Base-by-base conservation (phyloP, 805 yeast genomes). In the Wickerhamomyces alni region DNA sequence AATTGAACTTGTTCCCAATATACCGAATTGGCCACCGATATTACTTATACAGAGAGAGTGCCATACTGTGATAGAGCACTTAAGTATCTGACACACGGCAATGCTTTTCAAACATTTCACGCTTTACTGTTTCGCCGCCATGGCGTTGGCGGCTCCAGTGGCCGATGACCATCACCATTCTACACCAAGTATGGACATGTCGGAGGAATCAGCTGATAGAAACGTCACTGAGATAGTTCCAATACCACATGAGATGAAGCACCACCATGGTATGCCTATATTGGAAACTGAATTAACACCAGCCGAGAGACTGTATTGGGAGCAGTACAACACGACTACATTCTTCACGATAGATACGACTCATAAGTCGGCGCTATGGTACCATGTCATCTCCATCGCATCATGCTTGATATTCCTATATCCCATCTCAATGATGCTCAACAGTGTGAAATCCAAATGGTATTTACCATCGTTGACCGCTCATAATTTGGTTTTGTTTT, bases 231-330 rank as follows among this genome's bases (percentile, higher is more conserved):
- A 48, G 13, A 17, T 62, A 13, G 39, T 49, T 2, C 77, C 80
- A 1, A 59, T 65, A n/a, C 62, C 81, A 0, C 77, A 75, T 53
- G 74, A 68, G 39, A 52, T 47, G 5, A 55, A 48, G 25, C 70
- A 77, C 53, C 56, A 61, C 36, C 95, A 87, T 54, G 95, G 95
- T 0, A 53, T 75, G 47, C 89, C 95, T 1, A 85, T 89, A 32
- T 66, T 88, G 34, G 57, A 72, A 43, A 82, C 84, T 2, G 54
- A 75, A 16, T 69, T 89, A 36, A 70, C 79, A 15, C 82, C 89
- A 1, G 83, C 78, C 33, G 96, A 88, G 59, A 65, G 77, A 40
- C 57, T 70, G 21, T 89, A 73, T 60, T 89, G 97, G 97, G 79
- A 77, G 36, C 57, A 61, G 19, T 89, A 88, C 61, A 78, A 84